Percentiles rank a stretch among this genome's conserved stretches.
phyloP scores from a whole-genome alignment of 106 monocot species.

The Gastrodia elata region DNA sequence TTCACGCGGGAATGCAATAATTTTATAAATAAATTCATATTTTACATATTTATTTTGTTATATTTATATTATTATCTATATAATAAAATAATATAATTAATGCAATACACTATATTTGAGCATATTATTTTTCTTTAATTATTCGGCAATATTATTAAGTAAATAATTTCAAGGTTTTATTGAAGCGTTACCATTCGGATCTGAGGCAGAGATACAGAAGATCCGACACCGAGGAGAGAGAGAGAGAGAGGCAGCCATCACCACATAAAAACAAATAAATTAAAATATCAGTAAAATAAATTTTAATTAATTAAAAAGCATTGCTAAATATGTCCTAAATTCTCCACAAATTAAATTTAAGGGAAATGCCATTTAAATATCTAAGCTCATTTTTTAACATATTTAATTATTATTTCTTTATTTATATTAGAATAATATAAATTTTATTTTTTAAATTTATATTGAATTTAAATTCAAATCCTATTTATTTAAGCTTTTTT shows the following conservation, averaged over 20 bases:
- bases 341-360: too few species aligned
- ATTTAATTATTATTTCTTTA: too few species aligned
- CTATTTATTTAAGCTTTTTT: too few species aligned
- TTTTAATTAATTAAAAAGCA: too few species aligned
- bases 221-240: not conserved
- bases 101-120: not conserved
- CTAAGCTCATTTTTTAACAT: too few species aligned
- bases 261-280: not conserved
- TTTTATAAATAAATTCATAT: not conserved
- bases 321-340: too few species aligned
- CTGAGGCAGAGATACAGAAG: slow-evolving; percentile 5
- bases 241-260: too few species aligned
- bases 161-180: not conserved
- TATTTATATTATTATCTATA: not conserved
- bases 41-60: not conserved
- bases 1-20: too few species aligned
- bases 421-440: too few species aligned
- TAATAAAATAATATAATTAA: not conserved
- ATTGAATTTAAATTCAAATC: too few species aligned
- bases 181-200: slow-evolving; percentile 24
- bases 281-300: not conserved
- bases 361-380: too few species aligned
- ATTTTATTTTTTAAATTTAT: too few species aligned
- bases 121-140: not conserved
- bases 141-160: not conserved